Base-by-base conservation (phyloP, 345 rosid species). In the Microcos paniculata region DNA sequence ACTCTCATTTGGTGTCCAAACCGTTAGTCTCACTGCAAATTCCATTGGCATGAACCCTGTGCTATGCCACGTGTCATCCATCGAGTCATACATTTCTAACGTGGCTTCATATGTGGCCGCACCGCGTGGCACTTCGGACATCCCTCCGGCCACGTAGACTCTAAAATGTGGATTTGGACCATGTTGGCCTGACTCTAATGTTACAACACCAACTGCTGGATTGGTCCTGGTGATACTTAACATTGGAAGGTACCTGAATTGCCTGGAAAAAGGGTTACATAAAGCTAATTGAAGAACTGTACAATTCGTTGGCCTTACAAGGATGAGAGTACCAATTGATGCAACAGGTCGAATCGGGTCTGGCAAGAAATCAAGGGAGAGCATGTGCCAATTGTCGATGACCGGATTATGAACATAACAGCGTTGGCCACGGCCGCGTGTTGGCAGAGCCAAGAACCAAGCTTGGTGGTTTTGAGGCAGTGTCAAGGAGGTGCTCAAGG, bases 101-200 rank as follows among this genome's bases (percentile, higher is more conserved):
- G 80, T 78, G 63, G 85, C 6, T 40, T 87, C 92, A 21, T 85
- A 84, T 1, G 51, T 76, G 67, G 90, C 81, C 26, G 85, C 85
- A 0, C 78, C 82, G 1, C 55, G 4, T 59, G 82, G 80, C 0
- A 77, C 80, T 8, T 79, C 82, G 1, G 87, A 85, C 90, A 85
- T 84, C 19, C 92, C 92, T 0, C 90, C 92, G 0, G 87, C 92
- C 72, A 89, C 89, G 75, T 87, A 89, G 73, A 84, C 67, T 69
- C 68, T 61, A 66, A 83, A 88, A 28, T 31, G 4, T 1, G 76
- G 74, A 43, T 49, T 73, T 28, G 63, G 73, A 48, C 73, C 42
- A 3, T 18, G 6, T 46, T 52, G 73, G 56, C 45, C 43, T 8
- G 76, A 43, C 67, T 72, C 74, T n/a, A 67, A 52, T 24, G 35